Base-by-base conservation (phyloP, 2,329 filamentous ascomycete genomes). In the Colletotrichum australisinense region DNA sequence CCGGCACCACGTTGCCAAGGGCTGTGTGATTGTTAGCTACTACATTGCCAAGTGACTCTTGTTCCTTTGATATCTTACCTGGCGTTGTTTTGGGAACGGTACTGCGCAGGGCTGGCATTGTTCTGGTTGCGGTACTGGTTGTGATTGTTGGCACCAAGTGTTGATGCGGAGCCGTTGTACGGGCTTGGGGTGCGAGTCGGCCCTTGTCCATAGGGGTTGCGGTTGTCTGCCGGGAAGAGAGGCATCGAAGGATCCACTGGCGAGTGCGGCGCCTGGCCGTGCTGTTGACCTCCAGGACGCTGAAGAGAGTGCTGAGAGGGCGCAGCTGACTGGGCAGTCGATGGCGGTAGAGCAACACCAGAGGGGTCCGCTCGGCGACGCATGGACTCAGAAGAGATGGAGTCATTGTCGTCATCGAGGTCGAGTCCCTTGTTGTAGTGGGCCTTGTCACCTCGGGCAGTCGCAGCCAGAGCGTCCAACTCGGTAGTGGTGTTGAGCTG, bases 381-480 rank as follows among this genome's bases (percentile, higher is more conserved):
- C 75, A 84, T 72, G 57, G 83, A 82, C 19, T 82, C 81, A 14
- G 83, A 84, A 3, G 83, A 80, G 67, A 85, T 67, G 12, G 84
- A 86, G 56, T 83, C 82, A 58, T 84, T 81, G 76, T 86, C 84
- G 26, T 86, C 84, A 55, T 86, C 84, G 35, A 85, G 78, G 72
- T 85, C 80, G 2, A 82, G 73, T 14, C 80, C 79, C 42, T 78
- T 77, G 76, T 83, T 84, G 80, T 84, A 85, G 62, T 83, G 83
- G 57, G 74, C 74, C 74, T 92, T 92, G 78, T 95, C 94, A 70
- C 95, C 95, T 79, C 95, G 93, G 42, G 95, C 95, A 5, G 95
- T 97, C 19, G 94, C 94, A 76, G 94, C 95, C 70, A 98, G 86
- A 9, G 95, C 95, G 81, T 98, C 95, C 63, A 98, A 89, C 84